phyloP scores from a whole-genome alignment of 192 early-diverging fungal genomes.

The Coemansia sp. region DNA sequence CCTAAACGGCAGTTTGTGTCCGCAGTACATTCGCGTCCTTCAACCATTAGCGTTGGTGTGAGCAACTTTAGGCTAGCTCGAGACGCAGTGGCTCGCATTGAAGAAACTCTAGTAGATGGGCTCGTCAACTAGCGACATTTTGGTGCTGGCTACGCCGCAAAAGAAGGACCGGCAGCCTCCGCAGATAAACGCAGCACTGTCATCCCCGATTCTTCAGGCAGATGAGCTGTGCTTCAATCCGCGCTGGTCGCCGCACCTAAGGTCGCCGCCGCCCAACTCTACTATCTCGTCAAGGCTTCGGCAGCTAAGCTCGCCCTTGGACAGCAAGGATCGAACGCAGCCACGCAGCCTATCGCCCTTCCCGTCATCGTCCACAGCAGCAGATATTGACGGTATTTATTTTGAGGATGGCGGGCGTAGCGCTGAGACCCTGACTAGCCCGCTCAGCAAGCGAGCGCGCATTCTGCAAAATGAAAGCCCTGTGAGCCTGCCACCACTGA shows the following conservation, averaged over 20 bases:
- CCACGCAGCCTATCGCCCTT: background rate
- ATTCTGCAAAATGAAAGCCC: slow-evolving; percentile 48
- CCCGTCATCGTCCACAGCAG: background rate
- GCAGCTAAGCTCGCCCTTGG: slow-evolving; percentile 22
- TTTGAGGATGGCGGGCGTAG: slow-evolving; percentile 4
- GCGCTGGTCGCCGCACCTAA: slow-evolving; percentile 53
- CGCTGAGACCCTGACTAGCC: slow-evolving; percentile 24
- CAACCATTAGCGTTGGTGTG: background rate
- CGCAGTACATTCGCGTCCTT: background rate
- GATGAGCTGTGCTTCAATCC: slow-evolving; percentile 55
- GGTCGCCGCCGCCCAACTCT: slow-evolving; percentile 46
- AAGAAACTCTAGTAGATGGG: slow-evolving; percentile 13
- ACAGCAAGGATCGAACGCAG: slow-evolving; percentile 5
- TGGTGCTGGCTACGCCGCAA: slow-evolving; percentile 39
- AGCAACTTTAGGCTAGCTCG: background rate
- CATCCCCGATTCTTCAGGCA: slow-evolving; percentile 49
- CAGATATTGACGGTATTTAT: background rate
- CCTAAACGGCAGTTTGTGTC: background rate
- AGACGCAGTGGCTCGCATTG: background rate
- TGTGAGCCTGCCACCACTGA: slow-evolving; percentile 51
- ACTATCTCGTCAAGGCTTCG: slow-evolving; percentile 44
- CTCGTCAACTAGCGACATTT: slow-evolving; percentile 17
- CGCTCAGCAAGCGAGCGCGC: slow-evolving; percentile 45
- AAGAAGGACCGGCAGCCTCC: slow-evolving; percentile 10
- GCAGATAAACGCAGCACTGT: background rate